phyloP scores from a whole-genome alignment of 140 eudicot genomes.

The Stevia rebaudiana region DNA sequence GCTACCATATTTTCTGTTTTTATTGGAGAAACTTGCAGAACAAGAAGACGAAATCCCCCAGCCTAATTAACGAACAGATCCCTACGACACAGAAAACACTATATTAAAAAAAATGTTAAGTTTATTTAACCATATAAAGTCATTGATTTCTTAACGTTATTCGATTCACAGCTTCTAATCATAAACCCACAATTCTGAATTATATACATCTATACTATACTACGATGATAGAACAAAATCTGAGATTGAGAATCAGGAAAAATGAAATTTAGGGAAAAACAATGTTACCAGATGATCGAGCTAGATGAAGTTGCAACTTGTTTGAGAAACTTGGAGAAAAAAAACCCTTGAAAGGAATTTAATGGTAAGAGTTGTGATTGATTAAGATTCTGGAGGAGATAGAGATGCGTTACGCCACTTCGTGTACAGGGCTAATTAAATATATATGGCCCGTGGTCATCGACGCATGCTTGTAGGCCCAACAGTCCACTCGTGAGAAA shows the following conservation, averaged over 20 bases:
- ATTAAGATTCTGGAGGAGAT: slow-evolving; percentile 12
- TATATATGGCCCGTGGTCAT: too few species aligned
- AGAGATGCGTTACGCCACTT: not conserved
- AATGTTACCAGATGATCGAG: slow-evolving; percentile 10
- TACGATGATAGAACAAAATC: not conserved
- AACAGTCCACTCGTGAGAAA: too few species aligned
- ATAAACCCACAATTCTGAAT: not conserved
- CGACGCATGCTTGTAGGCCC: too few species aligned
- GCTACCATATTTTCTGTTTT: slow-evolving; percentile 25
- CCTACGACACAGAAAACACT: not conserved
- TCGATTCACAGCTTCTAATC: not conserved
- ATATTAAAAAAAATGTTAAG: not conserved
- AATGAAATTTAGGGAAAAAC: not conserved
- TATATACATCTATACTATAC: not conserved
- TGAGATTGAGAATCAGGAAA: slow-evolving; percentile 2
- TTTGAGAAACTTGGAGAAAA: slow-evolving; percentile 30
- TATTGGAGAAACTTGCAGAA: slow-evolving; percentile 1
- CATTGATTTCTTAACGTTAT: not conserved
- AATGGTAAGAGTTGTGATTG: slow-evolving; percentile 8
- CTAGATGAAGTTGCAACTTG: not conserved
- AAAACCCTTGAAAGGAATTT: slow-evolving; percentile 6
- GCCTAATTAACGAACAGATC: slow-evolving; percentile 15
- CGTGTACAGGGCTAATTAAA: too few species aligned
- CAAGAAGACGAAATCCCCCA: slow-evolving; percentile 11
- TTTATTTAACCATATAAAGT: not conserved